Evolutionary conservation across 139 green algal genomes (phyloP).

Genomic region (Edaphochlamys debaryana): DNA sequence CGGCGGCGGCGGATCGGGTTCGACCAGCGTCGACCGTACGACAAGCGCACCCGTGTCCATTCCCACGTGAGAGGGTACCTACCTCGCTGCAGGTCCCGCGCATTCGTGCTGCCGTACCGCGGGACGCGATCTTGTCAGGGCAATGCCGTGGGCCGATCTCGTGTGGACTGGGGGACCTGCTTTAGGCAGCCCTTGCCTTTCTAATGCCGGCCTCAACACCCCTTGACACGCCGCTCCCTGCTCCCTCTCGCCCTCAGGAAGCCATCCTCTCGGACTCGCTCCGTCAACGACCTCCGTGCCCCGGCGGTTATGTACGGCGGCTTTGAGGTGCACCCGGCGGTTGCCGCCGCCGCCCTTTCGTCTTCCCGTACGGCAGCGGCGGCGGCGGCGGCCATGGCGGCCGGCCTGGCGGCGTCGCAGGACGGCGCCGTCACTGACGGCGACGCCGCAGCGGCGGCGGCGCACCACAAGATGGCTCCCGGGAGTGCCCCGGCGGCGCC

Average conservation of each 20-base stretch:
- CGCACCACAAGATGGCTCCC: not conserved
- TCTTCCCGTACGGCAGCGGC: not conserved
- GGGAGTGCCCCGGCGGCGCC: constrained; percentile 28
- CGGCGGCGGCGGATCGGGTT: not conserved
- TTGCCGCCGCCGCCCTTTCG: constrained; percentile 16
- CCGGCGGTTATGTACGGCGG: constrained; percentile 35
- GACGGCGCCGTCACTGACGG: not conserved
- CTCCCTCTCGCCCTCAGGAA: too few relatives aligned
- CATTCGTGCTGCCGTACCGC: too few relatives aligned
- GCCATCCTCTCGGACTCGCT: constrained; percentile 12
- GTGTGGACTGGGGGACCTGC: too few relatives aligned
- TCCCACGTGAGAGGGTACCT: too few relatives aligned
- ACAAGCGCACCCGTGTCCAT: constrained; percentile 11
- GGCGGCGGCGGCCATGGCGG: constrained; percentile 4
- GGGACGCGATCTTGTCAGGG: too few relatives aligned
- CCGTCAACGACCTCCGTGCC: constrained; percentile 27
- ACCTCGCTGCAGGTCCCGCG: too few relatives aligned
- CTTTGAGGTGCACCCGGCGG: constrained; percentile 22
- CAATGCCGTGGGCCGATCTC: too few relatives aligned
- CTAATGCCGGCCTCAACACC: too few relatives aligned
- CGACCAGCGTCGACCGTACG: too few relatives aligned
- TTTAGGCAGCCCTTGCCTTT: too few relatives aligned
- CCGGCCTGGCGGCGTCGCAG: not conserved
- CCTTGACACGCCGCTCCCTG: not conserved
- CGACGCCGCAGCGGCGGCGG: not conserved